Evolutionary conservation across 495 filamentous ascomycete species (phyloP).

Genomic region (Lasiosphaeria ovina): DNA sequence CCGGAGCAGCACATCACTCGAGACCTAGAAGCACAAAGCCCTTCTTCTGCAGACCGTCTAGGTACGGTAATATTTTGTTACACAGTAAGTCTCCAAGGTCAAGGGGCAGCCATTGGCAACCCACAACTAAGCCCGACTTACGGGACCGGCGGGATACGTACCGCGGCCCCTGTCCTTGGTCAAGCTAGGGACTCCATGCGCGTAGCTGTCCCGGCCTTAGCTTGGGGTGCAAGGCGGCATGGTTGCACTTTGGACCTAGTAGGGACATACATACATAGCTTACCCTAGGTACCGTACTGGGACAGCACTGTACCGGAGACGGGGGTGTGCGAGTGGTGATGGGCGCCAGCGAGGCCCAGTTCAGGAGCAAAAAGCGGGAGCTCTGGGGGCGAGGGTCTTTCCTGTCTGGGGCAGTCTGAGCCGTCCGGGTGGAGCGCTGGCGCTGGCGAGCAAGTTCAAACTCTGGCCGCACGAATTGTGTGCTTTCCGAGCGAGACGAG

Average conservation of each 20-base stretch:
- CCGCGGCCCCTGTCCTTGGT: constrained; percentile 10
- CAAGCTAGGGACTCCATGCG: neutral
- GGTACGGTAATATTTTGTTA: neutral
- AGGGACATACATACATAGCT: too few relatives aligned
- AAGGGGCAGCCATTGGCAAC: constrained; percentile 3
- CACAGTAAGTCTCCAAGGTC: neutral
- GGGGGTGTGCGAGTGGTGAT: too few relatives aligned
- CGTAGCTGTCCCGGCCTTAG: neutral
- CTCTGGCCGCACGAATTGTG: constrained; percentile 6
- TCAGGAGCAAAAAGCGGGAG: constrained; percentile 24
- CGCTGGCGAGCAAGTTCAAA: constrained; percentile 13
- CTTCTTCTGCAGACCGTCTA: constrained; percentile 1
- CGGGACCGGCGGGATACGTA: constrained; percentile 25
- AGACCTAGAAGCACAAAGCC: neutral
- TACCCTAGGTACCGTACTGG: too few relatives aligned
- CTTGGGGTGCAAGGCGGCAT: neutral
- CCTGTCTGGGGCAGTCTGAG: constrained; percentile 24
- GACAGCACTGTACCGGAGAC: too few relatives aligned
- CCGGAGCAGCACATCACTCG: neutral
- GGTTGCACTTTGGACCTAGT: neutral
- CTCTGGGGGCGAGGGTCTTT: constrained; percentile 24
- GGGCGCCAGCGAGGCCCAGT: constrained; percentile 21
- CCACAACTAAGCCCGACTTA: neutral
- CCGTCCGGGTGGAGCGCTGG: constrained; percentile 22
- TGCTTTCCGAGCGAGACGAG: constrained; percentile 23